Base-by-base conservation (phyloP, 768 basidiomycete genomes). In the Panaeolus papilionaceus region DNA sequence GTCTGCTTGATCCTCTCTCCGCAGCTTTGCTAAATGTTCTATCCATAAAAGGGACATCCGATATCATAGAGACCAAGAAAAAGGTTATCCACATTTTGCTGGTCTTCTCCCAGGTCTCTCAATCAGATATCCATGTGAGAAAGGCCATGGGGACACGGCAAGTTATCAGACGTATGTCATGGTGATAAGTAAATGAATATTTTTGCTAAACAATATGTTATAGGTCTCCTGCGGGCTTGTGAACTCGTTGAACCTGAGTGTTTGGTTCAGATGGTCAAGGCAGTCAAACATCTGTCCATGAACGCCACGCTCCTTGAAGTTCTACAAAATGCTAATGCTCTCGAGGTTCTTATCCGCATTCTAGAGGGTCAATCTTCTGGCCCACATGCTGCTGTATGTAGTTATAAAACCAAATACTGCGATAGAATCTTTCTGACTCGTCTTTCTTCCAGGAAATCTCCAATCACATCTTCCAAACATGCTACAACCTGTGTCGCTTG, bases 241-340 rank as follows among this genome's bases (percentile, higher is more conserved):
- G 91, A 94, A 71, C 78, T 93, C 2, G 85, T 99, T 20, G 92
- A 95, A 66, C 89, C 93, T n/a, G 92, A 95, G 66, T 90, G 94
- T 70, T 85, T 98, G 12, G 92, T 96, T 1, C 87, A 90, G 38
- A 89, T 96, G 83, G 86, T 99, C 71, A 98, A 98, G 80, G 94
- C 96, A 2, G 89, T 99, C 74, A 98, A 98, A 74, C 96, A 99
- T 75, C 83, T 99, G 4, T 96, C 96, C 16, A 99, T 98, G 90
- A 95, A 92, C 69, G 85, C 95, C 1, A 92, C 89, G 3, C 79
- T 98, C 28, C 88, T 98, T 28, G 96, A 99, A 70, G 93, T 96
- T 0, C 83, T 99, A 9, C 97, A 99, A 78, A 98, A 98, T 68
- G 95, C 96, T 18, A 98, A 98, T 71, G 91, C 94, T 1, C 91